These are phyloP conservation scores for Albophoma yamanashiensis DNA, from an alignment of 2,329 filamentous ascomycete species.

Conservation along the genomic window DNA sequence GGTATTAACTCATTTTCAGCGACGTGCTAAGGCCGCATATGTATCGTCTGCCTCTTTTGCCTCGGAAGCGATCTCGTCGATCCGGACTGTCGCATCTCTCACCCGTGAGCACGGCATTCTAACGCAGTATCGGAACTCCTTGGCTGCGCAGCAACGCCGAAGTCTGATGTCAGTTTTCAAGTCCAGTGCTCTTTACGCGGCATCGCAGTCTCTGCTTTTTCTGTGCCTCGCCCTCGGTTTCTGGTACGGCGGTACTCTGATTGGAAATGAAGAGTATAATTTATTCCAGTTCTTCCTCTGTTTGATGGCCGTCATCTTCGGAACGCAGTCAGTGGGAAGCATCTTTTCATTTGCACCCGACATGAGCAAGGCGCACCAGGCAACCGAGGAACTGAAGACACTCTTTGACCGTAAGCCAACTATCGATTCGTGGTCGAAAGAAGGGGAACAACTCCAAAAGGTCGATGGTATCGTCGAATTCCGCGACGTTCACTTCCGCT, in stretches of 20 bases:
- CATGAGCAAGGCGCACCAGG: constrained; percentile 85
- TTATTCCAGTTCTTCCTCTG: constrained; percentile 89
- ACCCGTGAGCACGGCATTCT: constrained; percentile 80
- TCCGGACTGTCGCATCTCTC: constrained; percentile 84
- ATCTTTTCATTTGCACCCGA: constrained; percentile 86
- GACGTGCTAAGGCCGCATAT: constrained; percentile 69
- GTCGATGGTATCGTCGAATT: constrained; percentile 80
- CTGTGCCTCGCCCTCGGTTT: constrained; percentile 79
- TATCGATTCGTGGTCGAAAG: constrained; percentile 71
- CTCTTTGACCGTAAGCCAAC: constrained; percentile 73
- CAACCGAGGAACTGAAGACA: constrained; percentile 67
- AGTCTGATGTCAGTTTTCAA: constrained; percentile 65
- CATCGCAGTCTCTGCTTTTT: constrained; percentile 76
- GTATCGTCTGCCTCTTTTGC: constrained; percentile 75
- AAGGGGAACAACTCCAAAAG: constrained; percentile 51
- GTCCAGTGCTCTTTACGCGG: constrained; percentile 70
- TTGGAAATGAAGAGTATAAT: constrained; percentile 58
- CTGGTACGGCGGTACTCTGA: constrained; percentile 79
- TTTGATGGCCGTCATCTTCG: constrained; percentile 81
- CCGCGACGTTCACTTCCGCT: constrained; percentile 85
- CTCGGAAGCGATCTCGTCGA: constrained; percentile 86
- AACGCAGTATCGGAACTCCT: constrained; percentile 54
- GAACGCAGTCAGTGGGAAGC: constrained; percentile 80
- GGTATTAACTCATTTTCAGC: constrained; percentile 70
- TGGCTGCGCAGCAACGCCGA: constrained; percentile 54